Base-by-base conservation (phyloP, 1,284 basidiomycete genomes). In the Puccinia coronata region DNA sequence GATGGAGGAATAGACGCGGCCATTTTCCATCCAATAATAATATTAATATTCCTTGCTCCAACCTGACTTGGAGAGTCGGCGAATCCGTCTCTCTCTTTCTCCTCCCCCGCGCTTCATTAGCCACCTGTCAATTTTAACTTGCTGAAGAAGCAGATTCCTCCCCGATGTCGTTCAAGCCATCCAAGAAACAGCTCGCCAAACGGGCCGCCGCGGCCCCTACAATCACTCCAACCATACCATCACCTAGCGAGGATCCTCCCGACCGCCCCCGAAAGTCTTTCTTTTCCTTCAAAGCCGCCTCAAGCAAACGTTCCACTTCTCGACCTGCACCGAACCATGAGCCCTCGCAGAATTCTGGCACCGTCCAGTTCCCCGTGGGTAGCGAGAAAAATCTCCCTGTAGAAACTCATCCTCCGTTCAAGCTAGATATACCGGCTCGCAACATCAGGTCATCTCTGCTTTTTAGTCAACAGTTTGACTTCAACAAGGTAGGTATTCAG, bases 391-490 rank as follows among this genome's bases (percentile, higher is more conserved):
- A 49, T 11, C 0, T 3, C 49, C 28, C 70, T 34, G 36, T 25
- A 39, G 28, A 36, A 34, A 20, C 34, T 36, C 34, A 57, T 16
- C 11, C 73, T 63, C 57, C 57, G 11, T 59, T 43, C 47, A 36
- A 65, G 36, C 16, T 76, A 49, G 41, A 61, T 8, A 18, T 76
- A 34, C 59, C 59, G 8, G 28, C 34, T 65, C 55, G 59, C 5
- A 76, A 51, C 41, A 16, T 76, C 0, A 76, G 73, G 31, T 63
- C 73, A 36, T 75, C 73, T 3, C 34, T 76, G 6, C 73, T 76
- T 23, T 76, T 76, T 31, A 76, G 73, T 63, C 59, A 63, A 43
- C 57, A 76, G n/a, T 76, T 76, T 76, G 59, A 76, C n/a, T 51
- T 63, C 14, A 63, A 76, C 2, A 43, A 63, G 8, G 57, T 76